Evolutionary conservation across 2,329 filamentous ascomycete genomes (phyloP).

Genomic region (Didymella arachidicola): DNA sequence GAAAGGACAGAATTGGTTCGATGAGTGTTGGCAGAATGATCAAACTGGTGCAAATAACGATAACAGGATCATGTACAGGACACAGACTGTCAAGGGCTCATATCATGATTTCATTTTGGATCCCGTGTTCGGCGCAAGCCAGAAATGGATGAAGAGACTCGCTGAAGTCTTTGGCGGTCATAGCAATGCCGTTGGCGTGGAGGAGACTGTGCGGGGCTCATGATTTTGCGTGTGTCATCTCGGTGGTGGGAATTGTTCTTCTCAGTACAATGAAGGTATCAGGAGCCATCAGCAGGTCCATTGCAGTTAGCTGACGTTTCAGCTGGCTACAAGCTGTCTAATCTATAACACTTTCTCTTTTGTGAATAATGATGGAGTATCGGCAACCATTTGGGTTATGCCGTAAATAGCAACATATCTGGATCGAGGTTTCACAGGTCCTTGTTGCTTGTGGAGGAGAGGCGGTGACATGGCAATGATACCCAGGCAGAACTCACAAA

Average conservation of each 20-base stretch:
- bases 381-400: too few relatives aligned
- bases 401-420: too few relatives aligned
- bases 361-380: too few relatives aligned
- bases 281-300: not conserved
- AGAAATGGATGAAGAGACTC: constrained; percentile 27
- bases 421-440: too few relatives aligned
- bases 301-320: not conserved
- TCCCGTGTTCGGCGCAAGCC: constrained; percentile 25
- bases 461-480: too few relatives aligned
- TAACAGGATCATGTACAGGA: constrained; percentile 14
- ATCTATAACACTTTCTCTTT: too few relatives aligned
- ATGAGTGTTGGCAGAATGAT: constrained; percentile 25
- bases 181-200: too few relatives aligned
- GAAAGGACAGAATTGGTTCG: constrained; percentile 32
- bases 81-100: constrained; percentile 20
- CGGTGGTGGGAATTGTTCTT: not conserved
- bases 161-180: not conserved
- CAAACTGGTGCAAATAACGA: not conserved
- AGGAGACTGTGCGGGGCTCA: too few relatives aligned
- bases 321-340: not conserved
- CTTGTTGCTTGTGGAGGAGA: too few relatives aligned
- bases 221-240: too few relatives aligned
- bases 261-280: not conserved
- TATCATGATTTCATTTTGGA: constrained; percentile 34
- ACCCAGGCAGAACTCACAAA: too few relatives aligned